Base-by-base conservation (phyloP, 176 grass and related monocot species). In the Carex kokanica region DNA sequence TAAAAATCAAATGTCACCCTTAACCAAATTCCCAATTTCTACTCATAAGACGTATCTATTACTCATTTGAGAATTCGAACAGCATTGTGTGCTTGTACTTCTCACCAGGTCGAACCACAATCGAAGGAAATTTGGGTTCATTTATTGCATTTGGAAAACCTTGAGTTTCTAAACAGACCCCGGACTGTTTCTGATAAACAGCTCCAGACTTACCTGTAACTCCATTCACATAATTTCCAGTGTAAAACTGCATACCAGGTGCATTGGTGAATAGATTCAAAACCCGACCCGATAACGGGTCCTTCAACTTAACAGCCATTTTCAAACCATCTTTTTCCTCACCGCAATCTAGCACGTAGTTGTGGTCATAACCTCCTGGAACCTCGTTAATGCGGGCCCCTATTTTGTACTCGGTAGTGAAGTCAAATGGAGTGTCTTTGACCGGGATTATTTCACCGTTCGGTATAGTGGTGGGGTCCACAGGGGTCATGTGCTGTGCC, bases 141-240 rank as follows among this genome's bases (percentile, higher is more conserved):
- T 95, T 95, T 43, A 98, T 91, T 60, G 92, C 92, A 90, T 98
- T 90, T 2, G 92, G 95, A 64, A 98, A 98, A 14, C 95, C 95
- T 87, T 98, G 92, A 43, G 95, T 98, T 88, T 98, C 92, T 74
- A 98, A 84, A 83, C 95, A 98, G 60, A 91, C 83, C n/a, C 84
- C 95, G 0, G 87, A 85, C 61, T 92, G 89, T 85, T 91, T 94
- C 54, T 57, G 66, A 40, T 95, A 94, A 27, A 87, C 83, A 78
- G 85, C 78, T 36, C 88, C 88, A n/a, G 74, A 87, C 81, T 98
- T 98, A 4, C 95, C 95, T 12, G 47, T 79, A 74, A 91, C 84
- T 84, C 84, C 91, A 85, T 82, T 15, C 0, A 93, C 86, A 25
- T 93, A 98, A 85, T 94, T 98, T 13, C 78, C 90, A 0, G 89